phyloP scores from a whole-genome alignment of 331 rosid species.

The Malus hybrid region DNA sequence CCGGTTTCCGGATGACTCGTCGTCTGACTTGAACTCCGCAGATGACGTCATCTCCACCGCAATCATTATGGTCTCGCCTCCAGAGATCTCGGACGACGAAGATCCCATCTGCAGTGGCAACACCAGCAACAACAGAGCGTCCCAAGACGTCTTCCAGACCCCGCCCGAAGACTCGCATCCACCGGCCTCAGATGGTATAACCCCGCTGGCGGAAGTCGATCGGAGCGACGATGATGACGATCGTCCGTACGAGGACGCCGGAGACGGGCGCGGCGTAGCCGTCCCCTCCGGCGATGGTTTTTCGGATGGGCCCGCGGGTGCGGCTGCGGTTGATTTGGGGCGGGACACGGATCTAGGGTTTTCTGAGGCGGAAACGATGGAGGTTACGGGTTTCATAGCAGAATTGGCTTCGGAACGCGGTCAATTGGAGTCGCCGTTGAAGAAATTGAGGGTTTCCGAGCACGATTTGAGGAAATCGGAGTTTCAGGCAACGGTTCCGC shows the following conservation, averaged over 20 bases:
- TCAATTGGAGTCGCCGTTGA: constrained; percentile 4
- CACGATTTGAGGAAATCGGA: not conserved
- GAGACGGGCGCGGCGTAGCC: not conserved
- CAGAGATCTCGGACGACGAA: constrained; percentile 7
- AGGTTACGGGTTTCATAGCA: not conserved
- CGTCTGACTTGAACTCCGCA: not conserved
- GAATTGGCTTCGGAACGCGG: constrained; percentile 1
- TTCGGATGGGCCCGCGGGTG: not conserved
- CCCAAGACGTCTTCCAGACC: constrained; percentile 41
- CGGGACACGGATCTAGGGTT: constrained; percentile 27
- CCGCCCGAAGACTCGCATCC: constrained; percentile 33
- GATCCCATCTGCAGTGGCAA: not conserved
- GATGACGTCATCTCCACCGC: constrained; percentile 6
- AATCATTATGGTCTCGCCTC: constrained; percentile 21
- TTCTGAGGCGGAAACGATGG: not conserved
- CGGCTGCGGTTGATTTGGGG: constrained; percentile 17
- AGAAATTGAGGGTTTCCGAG: constrained; percentile 23
- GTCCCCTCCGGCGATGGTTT: constrained; percentile 4
- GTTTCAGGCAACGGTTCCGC: not conserved
- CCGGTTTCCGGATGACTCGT: not conserved
- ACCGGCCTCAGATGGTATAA: constrained; percentile 16
- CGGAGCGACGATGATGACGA: not conserved
- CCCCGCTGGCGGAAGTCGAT: not conserved
- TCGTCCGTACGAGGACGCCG: not conserved
- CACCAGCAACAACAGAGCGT: not conserved